A percentile compares a stretch with the other conserved stretches of the same genome.
Evolutionary conservation across 1,284 basidiomycete species (phyloP).

Genomic region (Sutorius eximius): DNA sequence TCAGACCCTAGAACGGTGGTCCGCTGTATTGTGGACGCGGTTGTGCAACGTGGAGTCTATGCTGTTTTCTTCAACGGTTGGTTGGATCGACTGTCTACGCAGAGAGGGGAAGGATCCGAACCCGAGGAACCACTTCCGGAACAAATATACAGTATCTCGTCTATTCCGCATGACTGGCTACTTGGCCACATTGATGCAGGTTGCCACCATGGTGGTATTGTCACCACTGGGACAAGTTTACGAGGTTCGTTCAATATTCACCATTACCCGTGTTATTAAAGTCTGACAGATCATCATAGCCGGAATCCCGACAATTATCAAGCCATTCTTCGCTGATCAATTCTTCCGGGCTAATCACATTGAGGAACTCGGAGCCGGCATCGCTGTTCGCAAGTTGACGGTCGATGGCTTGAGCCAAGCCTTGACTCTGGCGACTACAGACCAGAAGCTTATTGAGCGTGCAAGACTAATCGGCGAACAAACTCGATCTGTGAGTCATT

Average conservation of each 20-base stretch:
- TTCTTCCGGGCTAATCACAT: slow-evolving; percentile 96
- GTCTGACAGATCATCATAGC: slow-evolving; percentile 46
- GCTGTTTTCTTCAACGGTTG: slow-evolving; percentile 97
- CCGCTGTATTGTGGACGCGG: slow-evolving; percentile 84
- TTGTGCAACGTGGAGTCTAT: slow-evolving; percentile 80
- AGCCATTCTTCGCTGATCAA: slow-evolving; percentile 97
- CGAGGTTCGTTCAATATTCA: slow-evolving; percentile 53
- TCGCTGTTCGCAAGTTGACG: slow-evolving; percentile 83
- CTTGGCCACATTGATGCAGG: slow-evolving; percentile 93
- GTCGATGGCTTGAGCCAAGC: slow-evolving; percentile 77
- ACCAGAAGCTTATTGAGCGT: slow-evolving; percentile 82
- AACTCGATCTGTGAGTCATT: slow-evolving; percentile 67
- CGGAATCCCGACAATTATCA: slow-evolving; percentile 93
- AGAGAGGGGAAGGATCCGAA: slow-evolving; percentile 58
- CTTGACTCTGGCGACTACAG: slow-evolving; percentile 78
- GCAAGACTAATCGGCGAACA: slow-evolving; percentile 82
- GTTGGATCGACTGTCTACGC: slow-evolving; percentile 86
- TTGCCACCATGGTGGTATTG: slow-evolving; percentile 96
- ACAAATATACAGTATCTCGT: slow-evolving; percentile 81
- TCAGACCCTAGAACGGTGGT: slow-evolving; percentile 93
- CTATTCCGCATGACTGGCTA: slow-evolving; percentile 96
- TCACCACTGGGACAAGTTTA: slow-evolving; percentile 93
- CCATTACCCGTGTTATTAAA: neutral
- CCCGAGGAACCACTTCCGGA: slow-evolving; percentile 69
- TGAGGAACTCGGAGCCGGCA: slow-evolving; percentile 89